Evolutionary conservation across 805 yeast genomes (phyloP), one percentile per base, ranked within the genome.

Genomic region (Debaryomyces hansenii): DNA sequence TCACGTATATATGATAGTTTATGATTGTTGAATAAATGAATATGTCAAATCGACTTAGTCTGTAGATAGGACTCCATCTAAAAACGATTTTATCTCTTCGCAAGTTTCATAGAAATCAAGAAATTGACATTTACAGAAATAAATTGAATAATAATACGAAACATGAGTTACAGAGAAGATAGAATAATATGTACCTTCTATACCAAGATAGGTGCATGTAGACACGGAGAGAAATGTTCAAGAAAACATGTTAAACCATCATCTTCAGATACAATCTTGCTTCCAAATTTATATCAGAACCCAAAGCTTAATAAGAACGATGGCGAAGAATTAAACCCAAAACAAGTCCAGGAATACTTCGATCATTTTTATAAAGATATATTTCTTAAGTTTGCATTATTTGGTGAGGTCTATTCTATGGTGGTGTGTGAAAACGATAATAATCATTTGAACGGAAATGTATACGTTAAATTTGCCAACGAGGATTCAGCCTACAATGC

Each of bases 171-270:
- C 42, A 32, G 31, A 10, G 47, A 48, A 14, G 43, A 40, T 33
- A 44, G 35, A 29, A 24, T 39, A 29, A 38, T 29, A n/a, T 79
- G 85, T 53, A 70, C 80, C 33, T 90, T 90, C 60, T 90, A 83
- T 60, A 73, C 77, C 51, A 88, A 85, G 61, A 87, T 90, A 27
- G 98, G 98, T 0, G 95, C 96, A 0, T 91, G 98, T 58, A 75
- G 97, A 49, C 97, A 91, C 63, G 97, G 97, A 0, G 90, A 84
- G 48, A 85, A 84, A 56, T 91, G 98, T 58, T 83, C 90, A 7
- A 73, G 92, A 56, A 77, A 76, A 46, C 91, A 90, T 63, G 72
- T 78, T 16, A 78, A 78, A 54, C 96, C 97, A 1, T 63, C 71
- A 6, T 64, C 71, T 35, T 85, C 96, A 0, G 71, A 74, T 45